Conservation (phyloP, 2,329 filamentous ascomycete species). For the Scopulariopsis brevicaulis region DNA sequence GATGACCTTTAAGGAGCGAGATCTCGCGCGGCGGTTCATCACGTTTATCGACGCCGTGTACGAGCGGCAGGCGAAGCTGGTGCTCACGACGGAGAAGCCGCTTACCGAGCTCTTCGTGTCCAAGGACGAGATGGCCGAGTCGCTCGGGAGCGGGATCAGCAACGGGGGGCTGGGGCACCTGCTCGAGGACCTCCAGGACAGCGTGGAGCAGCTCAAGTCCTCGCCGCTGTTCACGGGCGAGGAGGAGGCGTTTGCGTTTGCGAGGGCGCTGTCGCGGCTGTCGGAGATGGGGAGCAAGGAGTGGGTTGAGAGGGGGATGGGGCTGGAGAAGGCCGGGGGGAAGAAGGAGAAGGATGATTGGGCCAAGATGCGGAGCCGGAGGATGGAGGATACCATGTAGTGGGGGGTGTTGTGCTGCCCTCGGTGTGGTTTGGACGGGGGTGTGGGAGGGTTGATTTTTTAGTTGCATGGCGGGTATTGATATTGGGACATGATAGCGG, state of each 20-base stretch:
- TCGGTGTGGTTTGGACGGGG: neutral
- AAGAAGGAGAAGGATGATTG: constrained; percentile 54
- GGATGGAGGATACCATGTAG: constrained; percentile 58
- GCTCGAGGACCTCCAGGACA: constrained; percentile 81
- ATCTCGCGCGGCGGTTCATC: constrained; percentile 87
- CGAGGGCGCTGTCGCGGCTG: constrained; percentile 71
- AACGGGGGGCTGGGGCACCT: constrained; percentile 39
- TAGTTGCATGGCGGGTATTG: neutral
- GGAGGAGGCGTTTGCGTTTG: constrained; percentile 94
- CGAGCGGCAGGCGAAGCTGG: constrained; percentile 84
- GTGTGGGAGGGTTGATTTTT: neutral
- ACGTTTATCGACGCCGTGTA: constrained; percentile 97
- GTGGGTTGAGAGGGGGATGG: constrained; percentile 80
- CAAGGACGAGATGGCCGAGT: constrained; percentile 53
- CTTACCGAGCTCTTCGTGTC: constrained; percentile 79
- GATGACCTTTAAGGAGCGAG: constrained; percentile 79
- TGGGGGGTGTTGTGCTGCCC: neutral
- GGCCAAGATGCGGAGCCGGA: constrained; percentile 52
- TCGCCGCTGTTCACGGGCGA: constrained; percentile 85
- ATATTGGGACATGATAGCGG: neutral
- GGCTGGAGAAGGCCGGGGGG: constrained; percentile 52
- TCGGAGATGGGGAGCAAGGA: constrained; percentile 89
- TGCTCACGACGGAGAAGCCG: constrained; percentile 80
- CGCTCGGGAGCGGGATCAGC: constrained; percentile 25
- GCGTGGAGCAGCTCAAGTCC: constrained; percentile 73